A percentile compares a stretch with the other conserved stretches of the same genome.
These are phyloP conservation scores for Fusarium udum DNA, from an alignment of 2,329 filamentous ascomycete species.

Conservation along the genomic window DNA sequence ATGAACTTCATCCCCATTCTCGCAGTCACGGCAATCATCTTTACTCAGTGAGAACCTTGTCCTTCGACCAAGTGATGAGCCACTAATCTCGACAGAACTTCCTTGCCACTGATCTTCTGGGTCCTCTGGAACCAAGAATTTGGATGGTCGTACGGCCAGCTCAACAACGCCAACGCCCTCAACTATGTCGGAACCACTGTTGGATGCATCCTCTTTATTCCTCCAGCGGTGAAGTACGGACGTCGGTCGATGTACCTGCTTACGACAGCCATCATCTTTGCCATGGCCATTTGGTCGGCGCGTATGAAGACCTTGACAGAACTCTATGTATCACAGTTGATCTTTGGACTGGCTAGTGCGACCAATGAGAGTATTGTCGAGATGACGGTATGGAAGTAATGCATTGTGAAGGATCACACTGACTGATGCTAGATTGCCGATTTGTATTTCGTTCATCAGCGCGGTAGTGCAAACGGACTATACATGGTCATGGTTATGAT, in stretches of 20 bases:
- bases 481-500: conserved; percentile 44
- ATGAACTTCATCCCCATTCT: neutral
- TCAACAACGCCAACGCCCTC: conserved; percentile 38
- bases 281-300: conserved; percentile 2
- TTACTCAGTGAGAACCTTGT: neutral
- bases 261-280: conserved; percentile 10
- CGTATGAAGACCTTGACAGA: neutral
- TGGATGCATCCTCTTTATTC: conserved; percentile 45
- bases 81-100: conserved; percentile 8
- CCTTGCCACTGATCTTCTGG: conserved; percentile 43
- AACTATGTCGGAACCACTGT: conserved; percentile 43
- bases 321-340: conserved; percentile 8
- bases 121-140: conserved; percentile 43
- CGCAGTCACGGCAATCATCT: neutral
- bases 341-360: conserved; percentile 48
- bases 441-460: conserved; percentile 45
- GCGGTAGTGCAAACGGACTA: conserved; percentile 41
- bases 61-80: fast-evolving
- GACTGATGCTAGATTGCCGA: conserved; percentile 35
- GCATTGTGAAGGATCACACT: neutral
- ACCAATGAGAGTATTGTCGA: conserved; percentile 50
- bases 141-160: conserved; percentile 29
- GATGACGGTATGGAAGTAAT: conserved; percentile 43
- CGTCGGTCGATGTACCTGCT: conserved; percentile 43
- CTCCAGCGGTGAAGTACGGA: conserved; percentile 46